Percentiles rank a stretch among this genome's conserved stretches.
Conservation (phyloP, 306 rosid species). For the Ormosia semicastrata region DNA sequence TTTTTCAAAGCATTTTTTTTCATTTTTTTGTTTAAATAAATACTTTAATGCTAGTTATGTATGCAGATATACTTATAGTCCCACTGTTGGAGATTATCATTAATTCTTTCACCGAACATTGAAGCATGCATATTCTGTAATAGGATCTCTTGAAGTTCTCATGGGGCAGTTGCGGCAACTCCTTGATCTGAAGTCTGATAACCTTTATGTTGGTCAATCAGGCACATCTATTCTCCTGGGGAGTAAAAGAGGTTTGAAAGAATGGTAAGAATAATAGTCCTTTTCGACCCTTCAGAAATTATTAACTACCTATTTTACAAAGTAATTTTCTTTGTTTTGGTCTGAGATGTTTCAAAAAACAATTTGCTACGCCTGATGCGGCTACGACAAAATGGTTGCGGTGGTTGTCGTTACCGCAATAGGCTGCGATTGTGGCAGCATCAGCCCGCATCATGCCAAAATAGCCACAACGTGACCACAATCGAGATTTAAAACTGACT, state of each 20-base stretch:
- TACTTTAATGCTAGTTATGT: background rate
- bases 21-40: background rate
- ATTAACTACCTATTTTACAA: background rate
- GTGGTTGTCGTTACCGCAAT: too few species aligned
- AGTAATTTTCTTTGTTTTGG: background rate
- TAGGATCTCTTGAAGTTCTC: constrained; percentile 86
- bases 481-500: background rate
- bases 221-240: constrained; percentile 70
- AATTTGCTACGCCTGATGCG: too few species aligned
- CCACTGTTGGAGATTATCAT: constrained; percentile 13
- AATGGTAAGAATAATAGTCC: constrained; percentile 57
- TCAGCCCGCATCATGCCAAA: too few species aligned
- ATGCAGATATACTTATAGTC: background rate
- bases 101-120: constrained; percentile 26
- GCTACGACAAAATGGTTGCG: too few species aligned
- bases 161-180: constrained; percentile 96
- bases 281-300: background rate
- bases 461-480: too few species aligned
- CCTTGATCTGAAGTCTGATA: constrained; percentile 79
- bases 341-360: too few species aligned
- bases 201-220: constrained; percentile 57
- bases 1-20: background rate
- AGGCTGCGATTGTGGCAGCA: too few species aligned
- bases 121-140: constrained; percentile 45
- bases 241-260: constrained; percentile 84